Conservation (phyloP, 1,284 basidiomycete genomes). For the Omphalotus olearius region DNA sequence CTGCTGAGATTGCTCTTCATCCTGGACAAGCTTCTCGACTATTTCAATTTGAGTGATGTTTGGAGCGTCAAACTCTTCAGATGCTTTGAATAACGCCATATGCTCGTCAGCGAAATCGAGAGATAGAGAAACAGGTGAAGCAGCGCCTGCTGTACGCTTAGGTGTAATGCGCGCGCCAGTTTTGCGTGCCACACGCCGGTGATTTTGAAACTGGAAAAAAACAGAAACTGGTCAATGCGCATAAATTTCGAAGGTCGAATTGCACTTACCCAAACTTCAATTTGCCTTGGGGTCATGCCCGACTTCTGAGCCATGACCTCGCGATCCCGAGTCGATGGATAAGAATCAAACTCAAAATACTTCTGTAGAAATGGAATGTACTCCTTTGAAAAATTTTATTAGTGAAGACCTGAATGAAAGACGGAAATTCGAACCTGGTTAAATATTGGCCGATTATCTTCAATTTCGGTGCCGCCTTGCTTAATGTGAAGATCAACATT, state of each 20-base stretch:
- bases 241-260: not conserved
- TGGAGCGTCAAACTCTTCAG: too few species aligned
- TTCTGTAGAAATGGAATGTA: slow-evolving; percentile 43
- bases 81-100: not conserved
- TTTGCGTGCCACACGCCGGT: slow-evolving; percentile 1
- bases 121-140: not conserved
- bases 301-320: slow-evolving; percentile 36
- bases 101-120: not conserved
- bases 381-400: too few species aligned
- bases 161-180: not conserved
- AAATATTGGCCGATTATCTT: not conserved
- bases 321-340: slow-evolving; percentile 43
- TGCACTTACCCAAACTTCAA: slow-evolving; percentile 51
- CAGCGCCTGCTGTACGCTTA: not conserved
- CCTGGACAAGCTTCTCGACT: too few species aligned
- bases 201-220: slow-evolving; percentile 18
- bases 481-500: not conserved
- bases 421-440: not conserved
- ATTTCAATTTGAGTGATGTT: too few species aligned
- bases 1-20: not conserved
- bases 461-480: not conserved
- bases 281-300: slow-evolving; percentile 46
- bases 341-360: slow-evolving; percentile 48
- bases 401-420: not conserved
- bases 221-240: not conserved